Percentiles rank a stretch among this genome's conserved stretches.
These are phyloP conservation scores for Arthrinium puccinioides DNA, from an alignment of 2,329 filamentous ascomycete species.

Conservation along the genomic window DNA sequence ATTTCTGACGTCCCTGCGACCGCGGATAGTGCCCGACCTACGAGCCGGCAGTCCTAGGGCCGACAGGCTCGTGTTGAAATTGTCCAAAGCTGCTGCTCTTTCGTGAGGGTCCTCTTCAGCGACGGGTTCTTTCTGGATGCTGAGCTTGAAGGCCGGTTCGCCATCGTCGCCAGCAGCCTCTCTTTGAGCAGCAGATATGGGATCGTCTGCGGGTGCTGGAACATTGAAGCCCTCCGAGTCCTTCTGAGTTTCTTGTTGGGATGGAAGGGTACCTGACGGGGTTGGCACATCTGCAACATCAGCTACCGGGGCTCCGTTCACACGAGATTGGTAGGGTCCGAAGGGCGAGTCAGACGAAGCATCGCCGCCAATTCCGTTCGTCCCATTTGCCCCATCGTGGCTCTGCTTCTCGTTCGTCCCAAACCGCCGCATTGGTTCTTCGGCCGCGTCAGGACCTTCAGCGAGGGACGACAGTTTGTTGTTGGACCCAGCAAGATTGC, in stretches of 20 bases:
- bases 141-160: constrained; percentile 70
- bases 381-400: constrained; percentile 38
- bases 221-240: constrained; percentile 73
- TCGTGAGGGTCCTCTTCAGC: constrained; percentile 70
- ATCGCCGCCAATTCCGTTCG: constrained; percentile 36
- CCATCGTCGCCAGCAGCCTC: constrained; percentile 55
- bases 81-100: constrained; percentile 66
- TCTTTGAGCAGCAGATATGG: constrained; percentile 65
- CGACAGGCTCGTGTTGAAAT: constrained; percentile 66
- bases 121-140: constrained; percentile 71
- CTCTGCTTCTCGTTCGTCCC: constrained; percentile 23
- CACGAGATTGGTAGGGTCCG: constrained; percentile 23
- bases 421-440: constrained; percentile 18
- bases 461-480: constrained; percentile 48
- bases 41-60: constrained; percentile 56
- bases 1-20: constrained; percentile 84
- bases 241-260: constrained; percentile 37
- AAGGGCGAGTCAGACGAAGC: constrained; percentile 22
- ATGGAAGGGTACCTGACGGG: constrained; percentile 43
- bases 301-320: constrained; percentile 36
- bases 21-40: constrained; percentile 70
- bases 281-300: constrained; percentile 46
- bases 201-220: constrained; percentile 54
- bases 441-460: constrained; percentile 43
- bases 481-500: constrained; percentile 48